Evolutionary conservation across 805 yeast genomes (phyloP).

Genomic region (Lipomyces japonicus): DNA sequence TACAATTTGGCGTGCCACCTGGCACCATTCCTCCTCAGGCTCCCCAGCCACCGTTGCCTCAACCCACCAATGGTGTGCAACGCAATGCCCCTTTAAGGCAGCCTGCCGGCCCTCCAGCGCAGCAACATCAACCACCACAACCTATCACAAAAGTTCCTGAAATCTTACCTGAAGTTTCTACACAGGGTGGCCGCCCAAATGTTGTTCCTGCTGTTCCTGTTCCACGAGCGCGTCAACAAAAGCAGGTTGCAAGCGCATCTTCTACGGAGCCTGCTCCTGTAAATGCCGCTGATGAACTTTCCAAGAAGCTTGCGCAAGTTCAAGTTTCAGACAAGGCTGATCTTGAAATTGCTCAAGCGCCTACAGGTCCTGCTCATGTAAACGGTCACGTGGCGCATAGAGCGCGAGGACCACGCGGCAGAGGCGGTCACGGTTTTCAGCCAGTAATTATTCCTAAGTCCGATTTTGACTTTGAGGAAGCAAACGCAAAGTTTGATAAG

Average conservation of each 20-base stretch:
- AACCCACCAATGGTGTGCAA: conserved; percentile 2
- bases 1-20: conserved; percentile 11
- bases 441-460: conserved; percentile 45
- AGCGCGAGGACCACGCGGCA: conserved; percentile 7
- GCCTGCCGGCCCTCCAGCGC: conserved; percentile 20
- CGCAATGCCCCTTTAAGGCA: conserved; percentile 16
- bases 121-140: not conserved
- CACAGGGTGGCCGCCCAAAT: conserved; percentile 7
- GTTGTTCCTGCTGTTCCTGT: conserved; percentile 27
- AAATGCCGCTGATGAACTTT: conserved; percentile 25
- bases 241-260: conserved; percentile 11
- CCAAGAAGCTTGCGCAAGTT: conserved; percentile 10
- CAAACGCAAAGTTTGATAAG: conserved; percentile 61
- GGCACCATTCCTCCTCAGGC: conserved; percentile 21
- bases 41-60: conserved; percentile 4
- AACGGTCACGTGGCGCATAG: not conserved
- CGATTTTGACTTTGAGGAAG: conserved; percentile 72
- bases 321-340: conserved; percentile 17
- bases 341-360: conserved; percentile 22
- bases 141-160: conserved; percentile 8
- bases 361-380: conserved; percentile 3
- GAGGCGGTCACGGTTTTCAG: conserved; percentile 12
- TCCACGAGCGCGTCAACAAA: conserved; percentile 16
- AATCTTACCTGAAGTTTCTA: conserved; percentile 8
- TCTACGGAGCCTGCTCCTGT: conserved; percentile 23